A percentile compares a stretch with the other conserved stretches of the same genome.
Evolutionary conservation across 495 filamentous ascomycete species (phyloP).

Genomic region (Baudoinia panamericana): DNA sequence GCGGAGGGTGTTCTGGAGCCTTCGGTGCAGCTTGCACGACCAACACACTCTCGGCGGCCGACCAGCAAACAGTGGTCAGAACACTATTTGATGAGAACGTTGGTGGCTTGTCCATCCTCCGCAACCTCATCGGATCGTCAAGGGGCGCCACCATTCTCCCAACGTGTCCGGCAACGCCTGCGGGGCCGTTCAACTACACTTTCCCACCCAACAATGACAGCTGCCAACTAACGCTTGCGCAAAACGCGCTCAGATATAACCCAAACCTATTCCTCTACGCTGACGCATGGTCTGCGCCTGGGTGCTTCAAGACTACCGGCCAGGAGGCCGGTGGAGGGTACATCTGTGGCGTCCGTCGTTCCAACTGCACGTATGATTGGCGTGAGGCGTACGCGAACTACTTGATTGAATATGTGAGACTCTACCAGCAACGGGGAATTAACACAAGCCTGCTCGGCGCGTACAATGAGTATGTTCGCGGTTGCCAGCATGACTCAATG

Average conservation of each 20-base stretch:
- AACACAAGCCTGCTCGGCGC: slow-evolving; percentile 15
- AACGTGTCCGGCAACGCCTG: slow-evolving; percentile 9
- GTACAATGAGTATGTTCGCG: slow-evolving; percentile 13
- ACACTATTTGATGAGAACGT: slow-evolving; percentile 19
- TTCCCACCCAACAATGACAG: slow-evolving; percentile 12
- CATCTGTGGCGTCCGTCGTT: slow-evolving; percentile 16
- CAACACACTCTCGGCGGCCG: slow-evolving; percentile 10
- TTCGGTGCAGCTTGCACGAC: slow-evolving; percentile 17
- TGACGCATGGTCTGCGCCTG: slow-evolving; percentile 19
- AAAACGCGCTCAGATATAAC: slow-evolving; percentile 14
- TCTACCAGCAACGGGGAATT: slow-evolving; percentile 13
- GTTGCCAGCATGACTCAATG: too few species aligned
- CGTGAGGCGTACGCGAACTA: slow-evolving; percentile 17
- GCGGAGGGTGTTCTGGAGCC: slow-evolving; percentile 18
- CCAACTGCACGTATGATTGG: slow-evolving; percentile 18
- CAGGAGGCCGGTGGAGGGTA: slow-evolving; percentile 10
- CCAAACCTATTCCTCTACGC: slow-evolving; percentile 19
- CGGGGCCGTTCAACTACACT: slow-evolving; percentile 14
- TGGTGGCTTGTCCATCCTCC: slow-evolving; percentile 17
- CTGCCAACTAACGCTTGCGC: slow-evolving; percentile 16
- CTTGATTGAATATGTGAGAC: slow-evolving; percentile 15
- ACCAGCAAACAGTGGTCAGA: slow-evolving; percentile 12
- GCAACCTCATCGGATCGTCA: slow-evolving; percentile 18
- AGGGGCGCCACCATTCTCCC: slow-evolving; percentile 12
- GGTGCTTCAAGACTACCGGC: slow-evolving; percentile 18